A percentile compares a stretch with the other conserved stretches of the same genome.
Conservation (phyloP, 306 rosid species). For the Cucumis cinereus region DNA sequence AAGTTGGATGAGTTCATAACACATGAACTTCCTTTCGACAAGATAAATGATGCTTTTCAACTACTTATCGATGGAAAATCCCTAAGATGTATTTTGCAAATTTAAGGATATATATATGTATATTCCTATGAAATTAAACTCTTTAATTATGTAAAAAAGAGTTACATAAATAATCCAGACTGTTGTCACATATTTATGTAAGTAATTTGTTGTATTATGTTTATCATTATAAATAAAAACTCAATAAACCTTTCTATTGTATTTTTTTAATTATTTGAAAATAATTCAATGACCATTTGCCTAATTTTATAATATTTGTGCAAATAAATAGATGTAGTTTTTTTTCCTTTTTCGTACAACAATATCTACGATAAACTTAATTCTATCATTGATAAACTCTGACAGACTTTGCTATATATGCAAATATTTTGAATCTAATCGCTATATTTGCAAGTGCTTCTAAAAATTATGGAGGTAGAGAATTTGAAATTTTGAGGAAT, state of each 20-base stretch:
- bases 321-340: not conserved
- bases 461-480: no score
- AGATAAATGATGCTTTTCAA: constrained; percentile 59
- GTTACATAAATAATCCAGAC: not conserved
- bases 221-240: not conserved
- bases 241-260: not conserved
- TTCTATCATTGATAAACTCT: no score
- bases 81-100: constrained; percentile 49
- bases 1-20: constrained; percentile 60
- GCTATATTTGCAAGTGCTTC: no score
- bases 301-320: not conserved
- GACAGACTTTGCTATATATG: no score
- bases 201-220: not conserved
- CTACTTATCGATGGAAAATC: constrained; percentile 52
- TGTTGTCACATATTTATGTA: not conserved
- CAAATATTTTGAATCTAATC: no score
- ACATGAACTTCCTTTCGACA: constrained; percentile 72
- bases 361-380: no score
- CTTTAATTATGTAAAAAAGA: not conserved
- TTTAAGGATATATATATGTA: constrained; percentile 8
- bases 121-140: not conserved
- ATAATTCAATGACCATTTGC: not conserved
- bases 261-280: not conserved
- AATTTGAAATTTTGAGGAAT: no score
- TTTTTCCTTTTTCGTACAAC: no score